Evolutionary conservation across 2,329 filamentous ascomycete species (phyloP).

Genomic region (Aureobasidium lini): DNA sequence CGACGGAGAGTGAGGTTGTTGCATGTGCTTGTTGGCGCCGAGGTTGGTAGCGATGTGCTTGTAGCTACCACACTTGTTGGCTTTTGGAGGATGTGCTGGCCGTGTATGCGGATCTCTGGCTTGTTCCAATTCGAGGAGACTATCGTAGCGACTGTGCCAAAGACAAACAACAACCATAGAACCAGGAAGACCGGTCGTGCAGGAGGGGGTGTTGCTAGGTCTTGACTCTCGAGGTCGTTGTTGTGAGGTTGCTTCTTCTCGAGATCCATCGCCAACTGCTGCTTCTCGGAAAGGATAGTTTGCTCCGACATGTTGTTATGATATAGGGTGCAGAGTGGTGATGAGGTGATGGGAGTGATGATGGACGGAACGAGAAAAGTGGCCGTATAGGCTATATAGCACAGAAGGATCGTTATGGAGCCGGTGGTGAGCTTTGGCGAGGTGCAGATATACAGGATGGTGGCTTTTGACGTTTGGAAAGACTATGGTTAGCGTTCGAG

Average conservation of each 20-base stretch:
- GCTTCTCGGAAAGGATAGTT: slow-evolving; percentile 8
- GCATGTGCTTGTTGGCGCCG: slow-evolving; percentile 12
- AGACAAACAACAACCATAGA: slow-evolving; percentile 4
- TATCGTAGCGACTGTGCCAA: slow-evolving; percentile 9
- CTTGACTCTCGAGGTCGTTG: slow-evolving; percentile 4
- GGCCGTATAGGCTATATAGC: not conserved
- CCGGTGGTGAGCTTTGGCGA: not conserved
- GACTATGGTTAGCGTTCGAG: slow-evolving; percentile 6
- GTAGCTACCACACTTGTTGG: not conserved
- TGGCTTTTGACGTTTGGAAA: not conserved
- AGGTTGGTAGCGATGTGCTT: not conserved
- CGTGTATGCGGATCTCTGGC: not conserved
- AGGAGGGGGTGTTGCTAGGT: not conserved
- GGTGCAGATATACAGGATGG: slow-evolving; percentile 6
- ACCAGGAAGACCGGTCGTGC: slow-evolving; percentile 3
- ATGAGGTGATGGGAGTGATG: not conserved
- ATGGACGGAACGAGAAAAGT: not conserved
- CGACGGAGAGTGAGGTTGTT: slow-evolving; percentile 11
- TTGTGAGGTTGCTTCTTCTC: not conserved
- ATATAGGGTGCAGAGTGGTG: not conserved
- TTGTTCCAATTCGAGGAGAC: slow-evolving; percentile 6
- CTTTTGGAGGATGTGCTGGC: not conserved
- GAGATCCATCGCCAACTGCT: not conserved
- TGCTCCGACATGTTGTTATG: not conserved
- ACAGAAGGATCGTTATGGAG: not conserved